These are phyloP conservation scores for Aspergillus clavatus DNA, from an alignment of 2,329 filamentous ascomycete genomes.

Conservation along the genomic window DNA sequence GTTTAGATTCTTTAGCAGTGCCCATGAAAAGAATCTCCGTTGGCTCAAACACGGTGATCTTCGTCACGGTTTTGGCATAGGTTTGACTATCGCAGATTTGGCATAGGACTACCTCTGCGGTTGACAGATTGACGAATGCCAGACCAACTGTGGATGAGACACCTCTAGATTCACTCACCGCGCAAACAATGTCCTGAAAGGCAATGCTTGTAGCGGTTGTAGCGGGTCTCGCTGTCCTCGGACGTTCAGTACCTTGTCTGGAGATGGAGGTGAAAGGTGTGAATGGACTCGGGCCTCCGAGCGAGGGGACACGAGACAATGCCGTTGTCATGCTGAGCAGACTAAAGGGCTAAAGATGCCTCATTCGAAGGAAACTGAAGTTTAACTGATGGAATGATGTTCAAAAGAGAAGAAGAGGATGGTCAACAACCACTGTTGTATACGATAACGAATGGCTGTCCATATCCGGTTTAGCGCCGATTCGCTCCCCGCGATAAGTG, in stretches of 20 bases:
- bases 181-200: conserved; percentile 75
- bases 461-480: conserved; percentile 18
- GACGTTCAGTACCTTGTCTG: conserved; percentile 41
- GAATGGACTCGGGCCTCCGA: conserved; percentile 14
- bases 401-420: neutral
- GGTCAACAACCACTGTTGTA: neutral
- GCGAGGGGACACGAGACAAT: conserved; percentile 8
- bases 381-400: neutral
- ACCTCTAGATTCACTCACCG: conserved; percentile 80
- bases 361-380: neutral
- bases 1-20: conserved; percentile 68
- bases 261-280: conserved; percentile 19
- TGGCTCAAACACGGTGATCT: conserved; percentile 74
- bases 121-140: conserved; percentile 80
- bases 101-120: conserved; percentile 76
- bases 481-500: conserved; percentile 15
- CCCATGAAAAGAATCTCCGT: conserved; percentile 73
- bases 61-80: conserved; percentile 82
- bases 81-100: conserved; percentile 93
- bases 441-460: conserved; percentile 3
- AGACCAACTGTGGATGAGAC: conserved; percentile 79
- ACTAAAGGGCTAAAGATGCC: neutral
- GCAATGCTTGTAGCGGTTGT: conserved; percentile 55
- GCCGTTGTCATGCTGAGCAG: neutral
- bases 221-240: conserved; percentile 47